These are phyloP conservation scores for Leishmania tropica DNA, from an alignment of 208 protist species.

Conservation along the genomic window DNA sequence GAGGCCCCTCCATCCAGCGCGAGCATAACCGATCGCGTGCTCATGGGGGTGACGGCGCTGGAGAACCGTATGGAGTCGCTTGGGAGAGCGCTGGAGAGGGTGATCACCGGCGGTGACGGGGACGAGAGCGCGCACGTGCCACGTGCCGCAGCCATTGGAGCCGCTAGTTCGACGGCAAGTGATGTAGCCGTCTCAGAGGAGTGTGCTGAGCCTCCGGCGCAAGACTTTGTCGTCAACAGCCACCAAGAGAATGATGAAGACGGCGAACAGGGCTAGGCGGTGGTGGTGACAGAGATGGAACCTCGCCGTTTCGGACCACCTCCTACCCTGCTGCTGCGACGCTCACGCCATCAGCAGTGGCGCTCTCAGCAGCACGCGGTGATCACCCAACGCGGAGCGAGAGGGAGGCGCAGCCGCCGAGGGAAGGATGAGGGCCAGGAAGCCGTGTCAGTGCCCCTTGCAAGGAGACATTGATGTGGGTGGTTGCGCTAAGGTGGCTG, in stretches of 20 bases:
- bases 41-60: slow-evolving; percentile 44
- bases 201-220: not conserved
- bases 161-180: not conserved
- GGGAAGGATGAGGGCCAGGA: no score
- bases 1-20: not conserved
- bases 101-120: slow-evolving; percentile 15
- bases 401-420: not conserved
- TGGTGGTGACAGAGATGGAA: not conserved
- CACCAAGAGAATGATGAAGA: slow-evolving; percentile 3
- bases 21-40: slow-evolving; percentile 28
- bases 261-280: not conserved
- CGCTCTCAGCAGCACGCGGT: not conserved
- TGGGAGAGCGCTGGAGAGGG: slow-evolving; percentile 43
- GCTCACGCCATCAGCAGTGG: not conserved
- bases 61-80: slow-evolving; percentile 62
- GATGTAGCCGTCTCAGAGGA: not conserved
- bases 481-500: not conserved
- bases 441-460: not conserved
- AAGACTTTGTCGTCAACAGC: not conserved
- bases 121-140: not conserved
- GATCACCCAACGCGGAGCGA: not conserved
- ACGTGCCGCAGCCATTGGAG: not conserved
- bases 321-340: not conserved
- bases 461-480: not conserved
- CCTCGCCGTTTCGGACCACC: not conserved